These are phyloP conservation scores for Fraxinus cuspidata DNA, from an alignment of 257 asterid species.

Conservation along the genomic window DNA sequence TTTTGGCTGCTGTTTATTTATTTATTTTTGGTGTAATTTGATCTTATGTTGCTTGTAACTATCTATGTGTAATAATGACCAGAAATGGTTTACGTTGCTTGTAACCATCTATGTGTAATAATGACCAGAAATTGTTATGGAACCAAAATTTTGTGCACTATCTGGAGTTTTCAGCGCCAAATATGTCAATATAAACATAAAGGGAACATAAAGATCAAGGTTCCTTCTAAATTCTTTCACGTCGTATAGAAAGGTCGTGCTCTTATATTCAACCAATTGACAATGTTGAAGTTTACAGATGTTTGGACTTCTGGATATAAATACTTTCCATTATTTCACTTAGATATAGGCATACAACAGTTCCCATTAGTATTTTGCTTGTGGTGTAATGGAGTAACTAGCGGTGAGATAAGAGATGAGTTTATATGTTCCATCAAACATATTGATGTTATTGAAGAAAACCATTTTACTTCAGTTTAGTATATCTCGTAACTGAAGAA, in stretches of 20 bases:
- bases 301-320: neutral
- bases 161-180: neutral
- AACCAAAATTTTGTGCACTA: neutral
- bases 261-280: neutral
- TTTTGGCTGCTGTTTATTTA: neutral
- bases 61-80: neutral
- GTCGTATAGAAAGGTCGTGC: neutral
- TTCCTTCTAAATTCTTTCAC: neutral
- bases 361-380: neutral
- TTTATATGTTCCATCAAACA: neutral
- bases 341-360: neutral
- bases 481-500: conserved; percentile 57
- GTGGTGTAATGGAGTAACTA: neutral
- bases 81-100: neutral
- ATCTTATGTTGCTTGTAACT: neutral
- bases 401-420: neutral
- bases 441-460: neutral
- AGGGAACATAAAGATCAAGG: neutral
- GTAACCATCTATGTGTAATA: neutral
- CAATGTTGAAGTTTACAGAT: neutral
- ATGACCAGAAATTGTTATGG: neutral
- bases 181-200: neutral
- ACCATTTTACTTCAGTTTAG: conserved; percentile 42
- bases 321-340: neutral
- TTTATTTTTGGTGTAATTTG: neutral